A percentile compares a stretch with the other conserved stretches of the same genome.
phyloP scores from a whole-genome alignment of 2,329 filamentous ascomycete species.

The Macrophomina phaseolina region DNA sequence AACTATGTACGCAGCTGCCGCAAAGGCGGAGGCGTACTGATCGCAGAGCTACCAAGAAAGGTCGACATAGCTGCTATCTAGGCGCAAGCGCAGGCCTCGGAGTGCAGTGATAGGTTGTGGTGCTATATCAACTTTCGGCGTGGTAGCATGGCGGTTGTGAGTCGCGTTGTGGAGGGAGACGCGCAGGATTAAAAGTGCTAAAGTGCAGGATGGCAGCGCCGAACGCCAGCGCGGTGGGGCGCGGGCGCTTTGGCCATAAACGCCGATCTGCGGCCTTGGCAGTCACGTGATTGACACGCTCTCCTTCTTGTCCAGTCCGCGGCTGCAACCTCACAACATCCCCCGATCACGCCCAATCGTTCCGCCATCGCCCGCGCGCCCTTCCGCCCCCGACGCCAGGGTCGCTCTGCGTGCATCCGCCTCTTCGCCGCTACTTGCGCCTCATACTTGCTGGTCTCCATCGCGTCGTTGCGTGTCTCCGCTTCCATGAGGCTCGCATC shows the following conservation, averaged over 20 bases:
- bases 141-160: constrained; percentile 11
- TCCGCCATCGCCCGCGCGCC: constrained; percentile 20
- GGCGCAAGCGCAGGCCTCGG: too few relatives aligned
- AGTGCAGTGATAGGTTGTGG: not conserved
- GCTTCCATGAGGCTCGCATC: constrained; percentile 82
- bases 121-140: not conserved
- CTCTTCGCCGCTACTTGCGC: constrained; percentile 11
- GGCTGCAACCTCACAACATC: constrained; percentile 27
- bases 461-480: constrained; percentile 48
- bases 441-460: constrained; percentile 12
- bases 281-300: not conserved
- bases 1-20: constrained; percentile 28
- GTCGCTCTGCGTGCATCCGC: constrained; percentile 23
- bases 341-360: constrained; percentile 25
- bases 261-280: not conserved
- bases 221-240: constrained; percentile 14
- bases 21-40: constrained; percentile 46
- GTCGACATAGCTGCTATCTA: constrained; percentile 44
- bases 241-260: not conserved
- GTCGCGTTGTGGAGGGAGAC: not conserved
- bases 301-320: constrained; percentile 14
- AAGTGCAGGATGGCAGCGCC: constrained; percentile 1
- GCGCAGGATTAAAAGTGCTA: not conserved
- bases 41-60: constrained; percentile 59
- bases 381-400: constrained; percentile 16